Percentiles rank a stretch among this genome's conserved stretches.
These are phyloP conservation scores for Saturnispora ahearnii DNA, from an alignment of 805 yeast species.

Conservation along the genomic window DNA sequence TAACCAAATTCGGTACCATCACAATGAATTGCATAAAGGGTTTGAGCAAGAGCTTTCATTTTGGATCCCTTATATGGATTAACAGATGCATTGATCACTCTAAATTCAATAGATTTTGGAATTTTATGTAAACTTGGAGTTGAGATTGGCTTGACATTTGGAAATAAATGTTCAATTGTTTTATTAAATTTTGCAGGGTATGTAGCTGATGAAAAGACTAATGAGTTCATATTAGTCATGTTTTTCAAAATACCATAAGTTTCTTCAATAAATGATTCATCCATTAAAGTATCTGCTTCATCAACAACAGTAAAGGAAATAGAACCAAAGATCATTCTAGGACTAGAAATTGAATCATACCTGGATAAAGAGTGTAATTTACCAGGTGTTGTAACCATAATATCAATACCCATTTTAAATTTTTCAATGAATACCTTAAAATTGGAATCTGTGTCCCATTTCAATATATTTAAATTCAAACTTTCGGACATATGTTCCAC, in stretches of 20 bases:
- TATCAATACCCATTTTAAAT: constrained; percentile 52
- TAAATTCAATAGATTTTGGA: constrained; percentile 66
- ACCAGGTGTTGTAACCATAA: constrained; percentile 80
- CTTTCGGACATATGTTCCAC: constrained; percentile 26
- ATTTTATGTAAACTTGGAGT: constrained; percentile 79
- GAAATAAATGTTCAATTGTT: constrained; percentile 51
- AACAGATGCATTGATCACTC: constrained; percentile 64
- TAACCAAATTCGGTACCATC: constrained; percentile 73
- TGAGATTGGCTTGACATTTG: constrained; percentile 54
- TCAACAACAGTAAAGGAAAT: constrained; percentile 67
- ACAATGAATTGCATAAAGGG: constrained; percentile 71
- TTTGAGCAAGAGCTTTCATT: constrained; percentile 78
- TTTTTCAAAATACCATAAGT: constrained; percentile 47
- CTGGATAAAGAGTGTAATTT: constrained; percentile 37
- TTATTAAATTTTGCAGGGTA: constrained; percentile 70
- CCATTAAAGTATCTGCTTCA: constrained; percentile 91
- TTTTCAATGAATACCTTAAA: constrained; percentile 43
- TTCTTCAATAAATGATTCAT: constrained; percentile 62
- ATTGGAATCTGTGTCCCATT: constrained; percentile 56
- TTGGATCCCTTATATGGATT: constrained; percentile 82
- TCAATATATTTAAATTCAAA: constrained; percentile 38
- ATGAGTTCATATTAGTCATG: constrained; percentile 45
- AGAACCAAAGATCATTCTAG: constrained; percentile 32
- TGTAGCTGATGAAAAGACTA: constrained; percentile 83
- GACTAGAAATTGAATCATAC: constrained; percentile 25